These are phyloP conservation scores for Astrocystis sublimbata DNA, from an alignment of 495 filamentous ascomycete genomes.

Conservation along the genomic window DNA sequence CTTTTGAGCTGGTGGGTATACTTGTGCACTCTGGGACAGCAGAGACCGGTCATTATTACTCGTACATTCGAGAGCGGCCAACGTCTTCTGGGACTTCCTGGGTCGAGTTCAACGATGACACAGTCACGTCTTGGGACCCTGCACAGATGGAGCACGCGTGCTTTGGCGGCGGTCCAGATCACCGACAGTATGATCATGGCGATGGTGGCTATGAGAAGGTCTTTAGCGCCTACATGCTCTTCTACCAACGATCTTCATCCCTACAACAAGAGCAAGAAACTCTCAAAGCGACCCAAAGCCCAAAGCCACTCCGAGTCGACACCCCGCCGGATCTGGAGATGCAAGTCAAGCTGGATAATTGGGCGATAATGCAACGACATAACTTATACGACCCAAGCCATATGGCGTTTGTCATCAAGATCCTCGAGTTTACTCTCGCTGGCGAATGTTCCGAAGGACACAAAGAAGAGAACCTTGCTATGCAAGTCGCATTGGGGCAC, in stretches of 20 bases:
- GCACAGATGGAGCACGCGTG: constrained; percentile 69
- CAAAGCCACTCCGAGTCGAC: constrained; percentile 56
- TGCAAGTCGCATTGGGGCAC: constrained; percentile 71
- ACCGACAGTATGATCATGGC: constrained; percentile 50
- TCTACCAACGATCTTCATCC: constrained; percentile 82
- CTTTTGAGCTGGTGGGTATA: constrained; percentile 90
- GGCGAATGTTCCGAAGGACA: constrained; percentile 51
- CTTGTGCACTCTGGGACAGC: constrained; percentile 91
- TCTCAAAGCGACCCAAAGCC: constrained; percentile 29
- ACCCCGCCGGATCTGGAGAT: constrained; percentile 58
- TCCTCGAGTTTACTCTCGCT: constrained; percentile 54
- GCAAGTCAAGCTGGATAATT: constrained; percentile 71
- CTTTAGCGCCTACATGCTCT: constrained; percentile 95
- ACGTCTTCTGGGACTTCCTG: constrained; percentile 58
- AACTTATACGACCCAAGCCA: constrained; percentile 79
- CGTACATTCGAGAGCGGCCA: constrained; percentile 82
- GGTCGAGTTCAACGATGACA: constrained; percentile 93
- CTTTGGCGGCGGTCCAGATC: constrained; percentile 78
- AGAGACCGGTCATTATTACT: constrained; percentile 97
- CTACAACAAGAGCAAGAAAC: constrained; percentile 53
- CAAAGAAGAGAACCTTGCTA: constrained; percentile 57
- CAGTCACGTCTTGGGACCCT: constrained; percentile 74
- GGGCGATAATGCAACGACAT: constrained; percentile 69
- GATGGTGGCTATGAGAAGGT: constrained; percentile 59
- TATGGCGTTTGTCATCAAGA: constrained; percentile 61